These are phyloP conservation scores for Radiomyces spectabilis DNA, from an alignment of 192 early-diverging fungal species.

Conservation along the genomic window DNA sequence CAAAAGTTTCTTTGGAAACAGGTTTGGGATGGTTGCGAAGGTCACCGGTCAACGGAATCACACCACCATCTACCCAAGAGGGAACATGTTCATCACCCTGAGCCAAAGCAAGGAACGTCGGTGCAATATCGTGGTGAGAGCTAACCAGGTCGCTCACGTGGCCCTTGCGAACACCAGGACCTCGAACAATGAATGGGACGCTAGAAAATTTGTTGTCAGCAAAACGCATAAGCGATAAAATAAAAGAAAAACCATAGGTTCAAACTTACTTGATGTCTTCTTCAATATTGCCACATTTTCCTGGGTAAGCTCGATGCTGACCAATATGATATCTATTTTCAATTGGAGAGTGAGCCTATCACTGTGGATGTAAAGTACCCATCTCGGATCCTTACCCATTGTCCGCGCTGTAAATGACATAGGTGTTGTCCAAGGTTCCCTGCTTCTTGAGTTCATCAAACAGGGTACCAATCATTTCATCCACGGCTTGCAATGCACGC, in stretches of 20 bases:
- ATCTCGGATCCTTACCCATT: constrained; percentile 56
- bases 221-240: not conserved
- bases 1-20: constrained; percentile 39
- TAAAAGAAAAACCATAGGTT: constrained; percentile 2
- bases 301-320: constrained; percentile 49
- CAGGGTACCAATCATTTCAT: constrained; percentile 51
- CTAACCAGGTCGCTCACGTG: constrained; percentile 32
- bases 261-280: constrained; percentile 50
- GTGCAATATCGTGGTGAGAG: constrained; percentile 52
- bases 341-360: no score
- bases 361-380: no score
- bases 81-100: constrained; percentile 24
- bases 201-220: not conserved
- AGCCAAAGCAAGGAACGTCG: constrained; percentile 54
- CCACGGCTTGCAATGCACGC: constrained; percentile 50
- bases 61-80: constrained; percentile 44
- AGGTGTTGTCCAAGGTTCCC: constrained; percentile 50
- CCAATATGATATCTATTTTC: constrained; percentile 56
- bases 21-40: constrained; percentile 33
- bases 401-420: constrained; percentile 56
- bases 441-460: constrained; percentile 39
- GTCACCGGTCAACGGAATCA: constrained; percentile 41
- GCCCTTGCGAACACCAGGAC: constrained; percentile 49
- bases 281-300: constrained; percentile 55
- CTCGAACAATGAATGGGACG: constrained; percentile 52